Evolutionary conservation across 352 stramenopile species (phyloP).

Genomic region (Peronospora tabacina): DNA sequence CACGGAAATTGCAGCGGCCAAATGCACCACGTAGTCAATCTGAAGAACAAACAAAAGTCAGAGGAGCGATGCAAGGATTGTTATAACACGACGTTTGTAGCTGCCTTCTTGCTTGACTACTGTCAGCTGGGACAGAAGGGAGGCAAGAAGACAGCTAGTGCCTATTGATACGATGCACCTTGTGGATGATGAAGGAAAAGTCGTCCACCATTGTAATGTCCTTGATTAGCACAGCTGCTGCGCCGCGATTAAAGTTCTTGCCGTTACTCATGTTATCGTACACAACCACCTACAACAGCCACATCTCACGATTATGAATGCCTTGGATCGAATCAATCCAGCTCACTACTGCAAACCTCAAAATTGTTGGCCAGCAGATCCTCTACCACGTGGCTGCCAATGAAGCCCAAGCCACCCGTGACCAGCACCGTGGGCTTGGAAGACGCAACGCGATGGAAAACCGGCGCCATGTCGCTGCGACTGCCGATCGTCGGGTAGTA

Average conservation of each 20-base stretch:
- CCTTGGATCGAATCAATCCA: slow-evolving; percentile 6
- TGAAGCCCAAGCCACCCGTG: slow-evolving; percentile 76
- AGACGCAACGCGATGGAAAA: slow-evolving; percentile 23
- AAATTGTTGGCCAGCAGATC: slow-evolving; percentile 70
- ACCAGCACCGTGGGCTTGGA: slow-evolving; percentile 60
- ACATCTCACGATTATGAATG: slow-evolving; percentile 1
- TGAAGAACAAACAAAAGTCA: slow-evolving; percentile 14
- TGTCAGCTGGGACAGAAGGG: background rate
- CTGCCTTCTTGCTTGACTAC: too few relatives aligned
- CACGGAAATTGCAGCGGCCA: slow-evolving; percentile 77
- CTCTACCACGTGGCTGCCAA: slow-evolving; percentile 81
- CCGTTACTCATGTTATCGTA: slow-evolving; percentile 87
- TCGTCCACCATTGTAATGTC: slow-evolving; percentile 77
- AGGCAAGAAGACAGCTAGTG: slow-evolving; percentile 1
- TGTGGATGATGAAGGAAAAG: slow-evolving; percentile 74
- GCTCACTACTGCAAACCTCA: slow-evolving; percentile 30
- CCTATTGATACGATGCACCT: slow-evolving; percentile 26
- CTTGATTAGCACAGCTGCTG: slow-evolving; percentile 71
- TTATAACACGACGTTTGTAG: background rate
- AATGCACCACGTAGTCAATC: slow-evolving; percentile 79
- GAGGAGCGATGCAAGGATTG: background rate
- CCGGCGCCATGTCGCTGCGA: slow-evolving; percentile 19
- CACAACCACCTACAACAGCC: slow-evolving; percentile 53
- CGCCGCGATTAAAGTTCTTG: slow-evolving; percentile 73
- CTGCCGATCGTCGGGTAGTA: slow-evolving; percentile 45